Conservation (phyloP, 345 rosid genomes). For the Gossypium sturtianum region DNA sequence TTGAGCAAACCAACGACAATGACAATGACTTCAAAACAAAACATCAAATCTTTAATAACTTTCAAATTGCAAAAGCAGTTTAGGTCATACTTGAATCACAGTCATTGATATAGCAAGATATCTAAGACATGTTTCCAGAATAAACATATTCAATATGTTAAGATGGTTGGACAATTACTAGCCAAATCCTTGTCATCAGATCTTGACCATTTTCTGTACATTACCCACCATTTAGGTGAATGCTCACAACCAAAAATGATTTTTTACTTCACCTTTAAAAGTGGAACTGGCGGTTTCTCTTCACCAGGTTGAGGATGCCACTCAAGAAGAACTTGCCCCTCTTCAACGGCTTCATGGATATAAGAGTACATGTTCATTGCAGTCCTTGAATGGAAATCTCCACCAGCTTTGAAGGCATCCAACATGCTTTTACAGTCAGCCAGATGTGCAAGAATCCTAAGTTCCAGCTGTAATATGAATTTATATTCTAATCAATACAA, state of each 20-base stretch:
- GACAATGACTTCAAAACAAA: slow-evolving; percentile 8
- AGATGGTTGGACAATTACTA: neutral
- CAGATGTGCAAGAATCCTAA: slow-evolving; percentile 94
- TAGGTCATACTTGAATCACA: neutral
- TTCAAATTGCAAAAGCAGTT: neutral
- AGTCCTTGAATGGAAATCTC: slow-evolving; percentile 97
- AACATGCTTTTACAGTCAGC: slow-evolving; percentile 90
- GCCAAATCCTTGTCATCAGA: slow-evolving; percentile 2
- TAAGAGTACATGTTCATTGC: slow-evolving; percentile 97
- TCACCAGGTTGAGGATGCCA: slow-evolving; percentile 92
- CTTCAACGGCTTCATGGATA: slow-evolving; percentile 75
- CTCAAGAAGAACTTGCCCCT: slow-evolving; percentile 72
- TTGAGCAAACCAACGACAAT: neutral
- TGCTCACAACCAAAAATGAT: neutral
- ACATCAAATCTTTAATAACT: neutral
- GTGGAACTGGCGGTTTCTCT: slow-evolving; percentile 90
- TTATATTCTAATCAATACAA: slow-evolving; percentile 22
- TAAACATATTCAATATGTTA: neutral
- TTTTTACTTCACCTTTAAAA: slow-evolving; percentile 59
- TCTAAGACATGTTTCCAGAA: neutral
- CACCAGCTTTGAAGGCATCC: slow-evolving; percentile 96
- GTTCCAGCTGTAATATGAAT: slow-evolving; percentile 68
- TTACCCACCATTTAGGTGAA: neutral
- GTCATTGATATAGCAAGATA: neutral
- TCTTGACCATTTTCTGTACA: neutral